Percentiles rank a stretch among this genome's conserved stretches.
phyloP scores from a whole-genome alignment of 805 yeast genomes.

The Candida taoyuanica region DNA sequence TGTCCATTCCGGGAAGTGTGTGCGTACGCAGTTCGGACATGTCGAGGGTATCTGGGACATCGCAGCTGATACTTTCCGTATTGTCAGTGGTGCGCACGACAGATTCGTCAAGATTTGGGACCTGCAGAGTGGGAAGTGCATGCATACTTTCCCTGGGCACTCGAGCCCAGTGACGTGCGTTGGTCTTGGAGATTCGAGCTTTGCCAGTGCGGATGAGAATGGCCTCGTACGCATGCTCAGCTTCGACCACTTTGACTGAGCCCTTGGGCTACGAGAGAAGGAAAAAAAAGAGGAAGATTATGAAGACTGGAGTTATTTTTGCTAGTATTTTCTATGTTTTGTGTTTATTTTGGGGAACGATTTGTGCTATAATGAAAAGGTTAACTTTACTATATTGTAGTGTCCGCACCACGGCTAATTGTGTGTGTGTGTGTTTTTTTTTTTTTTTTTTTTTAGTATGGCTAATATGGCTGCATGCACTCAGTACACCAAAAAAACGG shows the following conservation, averaged over 20 bases:
- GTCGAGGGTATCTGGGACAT: conserved; percentile 98
- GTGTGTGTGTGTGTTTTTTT: too few species aligned
- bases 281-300: background rate
- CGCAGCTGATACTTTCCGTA: conserved; percentile 92
- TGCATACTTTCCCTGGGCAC: conserved; percentile 86
- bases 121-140: conserved; percentile 86
- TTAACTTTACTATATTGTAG: too few species aligned
- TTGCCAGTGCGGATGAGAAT: conserved; percentile 86
- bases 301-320: background rate
- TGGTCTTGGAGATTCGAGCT: conserved; percentile 81
- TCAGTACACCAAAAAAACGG: too few species aligned
- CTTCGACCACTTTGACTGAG: conserved; percentile 46
- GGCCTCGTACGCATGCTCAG: conserved; percentile 84
- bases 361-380: background rate
- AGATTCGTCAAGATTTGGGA: conserved; percentile 91
- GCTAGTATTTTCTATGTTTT: background rate
- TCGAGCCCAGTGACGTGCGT: conserved; percentile 62
- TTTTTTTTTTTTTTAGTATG: too few species aligned
- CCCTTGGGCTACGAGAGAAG: too few species aligned
- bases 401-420: too few species aligned
- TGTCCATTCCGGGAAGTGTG: conserved; percentile 77
- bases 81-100: conserved; percentile 94
- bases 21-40: conserved; percentile 94
- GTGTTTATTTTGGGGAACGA: background rate
- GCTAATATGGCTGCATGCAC: background rate